Conservation (phyloP, 2,329 filamentous ascomycete species). For the Alternaria arbusti region DNA sequence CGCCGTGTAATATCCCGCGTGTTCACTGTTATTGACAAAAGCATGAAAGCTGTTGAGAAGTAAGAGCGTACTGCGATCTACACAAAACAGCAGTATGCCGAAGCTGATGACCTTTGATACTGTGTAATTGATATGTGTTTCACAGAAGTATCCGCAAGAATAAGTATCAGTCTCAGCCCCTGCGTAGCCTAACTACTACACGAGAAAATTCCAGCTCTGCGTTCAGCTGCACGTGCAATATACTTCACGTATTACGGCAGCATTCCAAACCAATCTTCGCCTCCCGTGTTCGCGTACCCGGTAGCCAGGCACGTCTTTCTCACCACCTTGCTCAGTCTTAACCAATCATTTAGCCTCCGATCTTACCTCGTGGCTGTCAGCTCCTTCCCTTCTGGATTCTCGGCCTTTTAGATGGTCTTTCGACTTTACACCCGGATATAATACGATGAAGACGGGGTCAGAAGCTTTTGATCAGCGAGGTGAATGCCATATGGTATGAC, state of each 20-base stretch:
- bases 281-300: constrained; percentile 23
- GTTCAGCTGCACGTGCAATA: constrained; percentile 29
- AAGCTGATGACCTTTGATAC: not conserved
- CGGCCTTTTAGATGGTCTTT: not conserved
- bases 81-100: not conserved
- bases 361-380: constrained; percentile 24
- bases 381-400: constrained; percentile 19
- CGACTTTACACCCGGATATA: not conserved
- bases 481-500: constrained; percentile 1
- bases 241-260: constrained; percentile 24
- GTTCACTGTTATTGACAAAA: not conserved
- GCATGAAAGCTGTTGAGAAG: not conserved
- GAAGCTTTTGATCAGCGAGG: not conserved
- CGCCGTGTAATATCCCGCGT: not conserved
- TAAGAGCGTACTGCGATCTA: not conserved
- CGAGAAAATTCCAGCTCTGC: constrained; percentile 8
- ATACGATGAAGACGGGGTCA: constrained; percentile 17
- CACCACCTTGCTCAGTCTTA: not conserved
- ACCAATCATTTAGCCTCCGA: constrained; percentile 24
- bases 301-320: constrained; percentile 9
- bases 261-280: constrained; percentile 8
- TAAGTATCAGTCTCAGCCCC: not conserved
- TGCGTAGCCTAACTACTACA: constrained; percentile 1
- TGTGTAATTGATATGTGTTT: not conserved
- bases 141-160: no score